Base-by-base conservation (phyloP, 2,329 filamentous ascomycete genomes). In the Phialemoniopsis sp. region DNA sequence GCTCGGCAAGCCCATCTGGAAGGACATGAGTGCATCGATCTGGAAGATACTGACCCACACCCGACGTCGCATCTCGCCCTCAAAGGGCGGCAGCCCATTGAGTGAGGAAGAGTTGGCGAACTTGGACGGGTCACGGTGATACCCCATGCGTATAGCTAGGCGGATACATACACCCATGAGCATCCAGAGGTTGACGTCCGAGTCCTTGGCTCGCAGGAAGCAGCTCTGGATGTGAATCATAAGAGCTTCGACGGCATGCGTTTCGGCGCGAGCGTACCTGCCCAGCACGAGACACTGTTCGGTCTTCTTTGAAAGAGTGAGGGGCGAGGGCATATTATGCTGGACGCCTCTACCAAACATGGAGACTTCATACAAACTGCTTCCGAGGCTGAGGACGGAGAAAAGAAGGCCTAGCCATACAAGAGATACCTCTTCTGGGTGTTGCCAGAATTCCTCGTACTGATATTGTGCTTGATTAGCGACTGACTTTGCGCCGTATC, bases 1-100 rank as follows among this genome's bases (percentile, higher is more conserved):
- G n/a, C 66, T 66, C 3, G 70, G 71, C 14, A 73, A 53, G 1
- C 70, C 70, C 29, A 72, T 56, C 39, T 72, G 65, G 32, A 69
- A 70, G 0, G 67, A 70, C 31, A 70, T 57, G 8, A 72, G 44
- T 0, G 67, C 54, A 28, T 74, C 70, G 4, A 71, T 47, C 46
- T 68, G 67, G 32, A 57, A 60, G 2, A 67, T 56, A 17, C 54
- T 49, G 14, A 55, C 46, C 66, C 64, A 69, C 2, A 60, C 46
- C 10, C 65, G 53, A 14, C 66, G 52, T 10, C 66, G 52, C 62
- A 70, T 69, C 48, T 69, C 66, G 17, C 56, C 63, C 3, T 62
- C 51, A 38, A 68, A 65, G 0, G 54, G 45, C 4, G 57, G 47
- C 1, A 51, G 47, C 37, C 61, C 58, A 33, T 56, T 54, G 31